phyloP scores from a whole-genome alignment of 2,329 filamentous ascomycete species.

The Aspergillus sp. region DNA sequence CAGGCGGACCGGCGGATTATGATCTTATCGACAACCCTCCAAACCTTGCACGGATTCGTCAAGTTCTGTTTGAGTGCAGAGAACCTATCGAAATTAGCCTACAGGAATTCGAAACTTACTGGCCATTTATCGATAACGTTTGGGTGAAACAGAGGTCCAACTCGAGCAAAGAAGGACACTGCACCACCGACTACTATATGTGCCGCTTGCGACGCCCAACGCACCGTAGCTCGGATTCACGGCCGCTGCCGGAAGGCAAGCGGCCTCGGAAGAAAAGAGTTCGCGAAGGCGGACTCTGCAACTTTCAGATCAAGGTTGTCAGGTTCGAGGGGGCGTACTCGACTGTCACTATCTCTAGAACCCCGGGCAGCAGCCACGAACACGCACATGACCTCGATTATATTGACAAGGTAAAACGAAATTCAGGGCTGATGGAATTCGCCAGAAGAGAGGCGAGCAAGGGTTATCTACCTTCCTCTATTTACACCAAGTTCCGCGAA shows the following conservation, averaged over 20 bases:
- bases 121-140: constrained; percentile 56
- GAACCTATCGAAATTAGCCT: constrained; percentile 52
- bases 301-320: constrained; percentile 54
- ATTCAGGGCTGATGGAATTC: constrained; percentile 54
- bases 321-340: constrained; percentile 49
- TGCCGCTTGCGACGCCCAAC: constrained; percentile 50
- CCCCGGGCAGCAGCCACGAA: constrained; percentile 43
- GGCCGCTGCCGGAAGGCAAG: constrained; percentile 51
- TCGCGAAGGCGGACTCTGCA: constrained; percentile 52
- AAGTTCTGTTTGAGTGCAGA: constrained; percentile 50
- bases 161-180: constrained; percentile 47
- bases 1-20: constrained; percentile 19
- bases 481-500: constrained; percentile 54
- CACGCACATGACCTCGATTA: constrained; percentile 54
- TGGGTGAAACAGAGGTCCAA: constrained; percentile 53
- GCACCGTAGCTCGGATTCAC: constrained; percentile 45
- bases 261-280: constrained; percentile 49
- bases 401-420: constrained; percentile 54
- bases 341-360: constrained; percentile 49
- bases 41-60: constrained; percentile 48
- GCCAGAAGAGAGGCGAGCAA: constrained; percentile 50
- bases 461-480: constrained; percentile 53
- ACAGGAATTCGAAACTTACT: constrained; percentile 53
- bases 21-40: constrained; percentile 49
- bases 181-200: constrained; percentile 53